phyloP scores from a whole-genome alignment of 352 stramenopile species.

The Phytophthora fragariae region DNA sequence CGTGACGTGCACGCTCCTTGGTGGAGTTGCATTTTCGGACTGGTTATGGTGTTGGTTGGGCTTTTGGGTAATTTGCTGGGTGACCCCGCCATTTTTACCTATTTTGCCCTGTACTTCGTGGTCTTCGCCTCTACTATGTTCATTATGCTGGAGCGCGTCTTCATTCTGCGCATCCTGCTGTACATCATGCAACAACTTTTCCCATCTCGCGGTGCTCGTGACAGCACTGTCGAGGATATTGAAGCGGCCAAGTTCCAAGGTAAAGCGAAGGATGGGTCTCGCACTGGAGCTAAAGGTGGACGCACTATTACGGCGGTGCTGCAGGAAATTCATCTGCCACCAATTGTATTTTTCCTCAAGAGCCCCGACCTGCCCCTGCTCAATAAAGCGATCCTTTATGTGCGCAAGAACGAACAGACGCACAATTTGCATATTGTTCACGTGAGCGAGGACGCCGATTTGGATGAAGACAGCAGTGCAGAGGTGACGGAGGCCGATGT shows the following conservation, averaged over 20 bases:
- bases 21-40: slow-evolving; percentile 81
- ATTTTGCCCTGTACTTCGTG: slow-evolving; percentile 85
- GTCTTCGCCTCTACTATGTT: slow-evolving; percentile 78
- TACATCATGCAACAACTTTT: slow-evolving; percentile 72
- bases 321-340: slow-evolving; percentile 74
- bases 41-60: slow-evolving; percentile 74
- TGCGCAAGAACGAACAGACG: slow-evolving; percentile 93
- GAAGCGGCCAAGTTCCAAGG: slow-evolving; percentile 30
- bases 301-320: slow-evolving; percentile 72
- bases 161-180: slow-evolving; percentile 76
- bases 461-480: slow-evolving; percentile 35
- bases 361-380: slow-evolving; percentile 84
- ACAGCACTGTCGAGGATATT: slow-evolving; percentile 39
- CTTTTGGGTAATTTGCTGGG: slow-evolving; percentile 74
- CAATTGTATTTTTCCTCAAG: slow-evolving; percentile 95
- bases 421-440: slow-evolving; percentile 93
- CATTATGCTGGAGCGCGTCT: slow-evolving; percentile 83
- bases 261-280: slow-evolving; percentile 27
- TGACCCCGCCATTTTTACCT: slow-evolving; percentile 80
- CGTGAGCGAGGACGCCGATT: slow-evolving; percentile 53
- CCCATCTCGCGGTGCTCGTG: slow-evolving; percentile 45
- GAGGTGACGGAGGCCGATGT: slow-evolving; percentile 53
- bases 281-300: slow-evolving; percentile 69
- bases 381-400: slow-evolving; percentile 96
- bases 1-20: slow-evolving; percentile 87